Base-by-base conservation (phyloP, 139 green algal species). In the Edaphochlamys debaryana region DNA sequence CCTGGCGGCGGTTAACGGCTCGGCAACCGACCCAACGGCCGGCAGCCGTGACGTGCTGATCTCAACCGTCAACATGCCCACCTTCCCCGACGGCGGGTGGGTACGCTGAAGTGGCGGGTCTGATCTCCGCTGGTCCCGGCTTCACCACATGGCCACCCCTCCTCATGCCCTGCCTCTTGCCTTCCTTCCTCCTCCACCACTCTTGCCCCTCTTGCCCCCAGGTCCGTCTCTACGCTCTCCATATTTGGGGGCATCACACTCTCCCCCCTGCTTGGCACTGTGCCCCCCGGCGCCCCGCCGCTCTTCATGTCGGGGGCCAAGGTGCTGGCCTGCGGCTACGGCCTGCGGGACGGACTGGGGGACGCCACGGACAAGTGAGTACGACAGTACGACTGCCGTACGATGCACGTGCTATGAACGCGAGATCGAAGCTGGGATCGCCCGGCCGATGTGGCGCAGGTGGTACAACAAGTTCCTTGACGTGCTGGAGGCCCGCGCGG, bases 401-500 rank as follows among this genome's bases (percentile, higher is more conserved):
- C 48, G 48, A 54, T 11, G 48, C 48, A n/a, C n/a, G n/a, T n/a
- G n/a, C n/a, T n/a, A n/a, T n/a, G n/a, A n/a, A n/a, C n/a, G n/a
- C n/a, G n/a, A n/a, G n/a, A n/a, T n/a, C n/a, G n/a, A n/a, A n/a
- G n/a, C n/a, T n/a, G n/a, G n/a, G n/a, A n/a, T n/a, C n/a, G n/a
- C n/a, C n/a, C n/a, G n/a, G n/a, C n/a, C n/a, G n/a, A 54, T 54
- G 45, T 54, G 45, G 45, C 45, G 45, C 60, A 72, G 36, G 45
- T 78, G 77, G 77, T 83, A 83, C 41, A 25, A 83, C 45, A 36
- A 23, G 17, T 83, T 76, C 25, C 41, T 72, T n/a, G 64, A 83
- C 77, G 30, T 75, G 34, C 64, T 83, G 7, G 54, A 83, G 63
- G 63, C 19, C 6, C 41, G n/a, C 38, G 7, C 76, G 22, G 45